Conservation (phyloP, 2,329 filamentous ascomycete species). For the Fusarium sp. region DNA sequence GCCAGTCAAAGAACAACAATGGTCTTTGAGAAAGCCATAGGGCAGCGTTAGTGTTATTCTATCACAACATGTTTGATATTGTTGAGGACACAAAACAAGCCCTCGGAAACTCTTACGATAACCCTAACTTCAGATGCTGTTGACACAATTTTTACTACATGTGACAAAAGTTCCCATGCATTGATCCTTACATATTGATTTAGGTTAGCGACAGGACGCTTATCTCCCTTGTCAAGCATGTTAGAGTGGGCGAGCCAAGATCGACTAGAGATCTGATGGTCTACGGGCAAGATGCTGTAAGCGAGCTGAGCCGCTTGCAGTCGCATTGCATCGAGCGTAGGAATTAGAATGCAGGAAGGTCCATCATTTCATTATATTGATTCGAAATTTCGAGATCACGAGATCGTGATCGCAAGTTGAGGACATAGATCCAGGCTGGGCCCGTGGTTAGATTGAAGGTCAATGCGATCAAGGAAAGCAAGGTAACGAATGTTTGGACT, state of each 20-base stretch:
- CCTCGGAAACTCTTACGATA: neutral
- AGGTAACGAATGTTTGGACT: conserved; percentile 3
- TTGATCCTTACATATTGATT: neutral
- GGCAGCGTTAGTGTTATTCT: neutral
- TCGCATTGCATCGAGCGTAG: conserved; percentile 19
- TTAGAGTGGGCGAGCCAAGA: conserved; percentile 1
- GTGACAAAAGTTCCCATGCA: neutral
- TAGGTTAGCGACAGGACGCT: neutral
- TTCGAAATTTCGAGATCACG: conserved; percentile 4
- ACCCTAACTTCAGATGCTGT: neutral
- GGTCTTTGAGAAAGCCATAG: neutral
- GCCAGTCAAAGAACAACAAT: neutral
- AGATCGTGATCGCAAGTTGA: conserved; percentile 4
- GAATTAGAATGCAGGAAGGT: conserved; percentile 30
- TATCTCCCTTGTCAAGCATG: neutral
- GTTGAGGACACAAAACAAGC: neutral
- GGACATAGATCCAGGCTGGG: conserved; percentile 19
- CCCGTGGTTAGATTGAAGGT: conserved; percentile 15
- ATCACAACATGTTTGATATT: neutral
- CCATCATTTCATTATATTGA: conserved; percentile 16
- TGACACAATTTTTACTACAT: neutral
- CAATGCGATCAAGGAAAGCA: conserved; percentile 22
- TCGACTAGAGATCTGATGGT: conserved; percentile 10
- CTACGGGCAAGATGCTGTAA: conserved; percentile 10
- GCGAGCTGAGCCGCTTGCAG: conserved; percentile 22